Percentiles rank a stretch among this genome's conserved stretches.
These are phyloP conservation scores for Liquidambar formosana DNA, from an alignment of 164 flowering plant species.

Conservation along the genomic window DNA sequence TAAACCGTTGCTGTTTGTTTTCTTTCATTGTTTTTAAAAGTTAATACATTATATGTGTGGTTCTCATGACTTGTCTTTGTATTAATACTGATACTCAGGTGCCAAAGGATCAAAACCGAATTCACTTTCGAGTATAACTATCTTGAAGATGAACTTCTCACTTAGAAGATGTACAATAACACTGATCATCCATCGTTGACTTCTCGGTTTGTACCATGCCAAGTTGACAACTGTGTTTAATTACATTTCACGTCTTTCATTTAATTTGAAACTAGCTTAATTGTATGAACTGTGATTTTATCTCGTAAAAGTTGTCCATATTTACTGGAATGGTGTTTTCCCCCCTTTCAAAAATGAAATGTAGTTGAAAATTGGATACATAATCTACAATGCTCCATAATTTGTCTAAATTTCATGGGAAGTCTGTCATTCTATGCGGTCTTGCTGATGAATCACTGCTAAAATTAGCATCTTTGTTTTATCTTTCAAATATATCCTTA, in stretches of 20 bases:
- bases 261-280: background rate
- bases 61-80: slow-evolving; percentile 2
- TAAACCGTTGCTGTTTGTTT: no score
- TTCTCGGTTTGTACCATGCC: slow-evolving; percentile 15
- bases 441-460: no score
- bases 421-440: no score
- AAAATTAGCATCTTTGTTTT: no score
- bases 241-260: background rate
- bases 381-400: no score
- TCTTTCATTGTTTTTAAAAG: no score
- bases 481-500: no score
- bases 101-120: slow-evolving; percentile 91
- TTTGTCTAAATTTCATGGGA: no score
- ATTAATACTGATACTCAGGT: slow-evolving; percentile 47
- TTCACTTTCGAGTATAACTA: slow-evolving; percentile 90
- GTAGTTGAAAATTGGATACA: no score
- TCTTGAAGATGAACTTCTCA: slow-evolving; percentile 89
- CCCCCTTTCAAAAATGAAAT: no score
- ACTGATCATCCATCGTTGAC: slow-evolving; percentile 1
- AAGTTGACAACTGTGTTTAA: background rate
- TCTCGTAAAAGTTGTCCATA: no score
- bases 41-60: background rate
- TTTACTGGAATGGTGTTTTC: no score
- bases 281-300: background rate
- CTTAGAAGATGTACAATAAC: slow-evolving; percentile 33